phyloP scores from a whole-genome alignment of 805 yeast species.

The Saccharomycopsis capsularis region DNA sequence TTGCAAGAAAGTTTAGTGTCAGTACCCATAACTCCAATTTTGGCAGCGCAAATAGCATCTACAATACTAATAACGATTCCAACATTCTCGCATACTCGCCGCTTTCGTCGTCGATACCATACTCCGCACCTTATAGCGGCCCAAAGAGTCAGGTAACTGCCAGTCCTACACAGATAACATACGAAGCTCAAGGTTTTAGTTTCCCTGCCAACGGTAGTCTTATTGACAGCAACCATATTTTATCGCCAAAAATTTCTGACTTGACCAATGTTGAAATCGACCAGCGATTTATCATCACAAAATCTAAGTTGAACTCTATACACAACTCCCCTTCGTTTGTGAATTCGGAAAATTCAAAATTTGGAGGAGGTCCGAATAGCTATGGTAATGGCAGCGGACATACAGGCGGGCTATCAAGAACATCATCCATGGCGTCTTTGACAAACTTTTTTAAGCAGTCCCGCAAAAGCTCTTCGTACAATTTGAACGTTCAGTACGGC shows the following conservation, averaged over 20 bases:
- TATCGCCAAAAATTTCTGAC: slow-evolving; percentile 18
- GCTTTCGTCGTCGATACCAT: slow-evolving; percentile 19
- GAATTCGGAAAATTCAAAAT: not conserved
- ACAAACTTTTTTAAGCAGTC: slow-evolving; percentile 60
- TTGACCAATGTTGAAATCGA: slow-evolving; percentile 15
- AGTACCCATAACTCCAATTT: not conserved
- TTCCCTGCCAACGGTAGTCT: slow-evolving; percentile 21
- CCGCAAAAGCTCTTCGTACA: slow-evolving; percentile 17
- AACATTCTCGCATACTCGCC: slow-evolving; percentile 12
- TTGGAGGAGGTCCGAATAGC: not conserved
- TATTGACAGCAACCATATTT: slow-evolving; percentile 20
- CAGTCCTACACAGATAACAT: not conserved
- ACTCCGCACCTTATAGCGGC: slow-evolving; percentile 20
- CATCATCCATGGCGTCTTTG: slow-evolving; percentile 73
- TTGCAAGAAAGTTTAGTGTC: slow-evolving; percentile 5
- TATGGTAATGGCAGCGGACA: slow-evolving; percentile 1
- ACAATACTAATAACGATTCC: not conserved
- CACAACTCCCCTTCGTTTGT: slow-evolving; percentile 9
- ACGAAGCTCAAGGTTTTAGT: slow-evolving; percentile 15
- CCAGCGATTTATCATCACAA: slow-evolving; percentile 19
- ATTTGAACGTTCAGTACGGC: not conserved
- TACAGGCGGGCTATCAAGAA: slow-evolving; percentile 41
- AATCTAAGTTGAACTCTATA: slow-evolving; percentile 16
- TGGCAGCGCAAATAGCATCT: not conserved
- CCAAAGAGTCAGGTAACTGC: slow-evolving; percentile 3